Percentiles rank a stretch among this genome's conserved stretches.
These are phyloP conservation scores for Mrakia gelida DNA, from an alignment of 768 basidiomycete genomes.

Conservation along the genomic window DNA sequence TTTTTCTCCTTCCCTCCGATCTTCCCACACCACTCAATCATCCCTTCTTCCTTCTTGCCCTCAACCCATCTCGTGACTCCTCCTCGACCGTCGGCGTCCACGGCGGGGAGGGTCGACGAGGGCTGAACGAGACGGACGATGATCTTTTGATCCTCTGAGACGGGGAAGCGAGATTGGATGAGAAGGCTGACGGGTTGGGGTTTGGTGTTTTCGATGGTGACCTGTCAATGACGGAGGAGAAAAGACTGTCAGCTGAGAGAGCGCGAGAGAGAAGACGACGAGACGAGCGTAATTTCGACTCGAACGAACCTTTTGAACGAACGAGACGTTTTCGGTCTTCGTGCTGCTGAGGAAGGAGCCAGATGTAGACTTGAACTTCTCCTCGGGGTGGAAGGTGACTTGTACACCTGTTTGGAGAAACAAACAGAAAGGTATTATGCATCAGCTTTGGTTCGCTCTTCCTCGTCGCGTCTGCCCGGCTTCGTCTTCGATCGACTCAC, in stretches of 20 bases:
- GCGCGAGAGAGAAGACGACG: neutral
- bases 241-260: neutral
- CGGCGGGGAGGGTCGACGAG: neutral
- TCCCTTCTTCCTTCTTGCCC: neutral
- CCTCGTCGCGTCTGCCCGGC: neutral
- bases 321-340: constrained; percentile 22
- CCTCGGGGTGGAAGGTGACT: constrained; percentile 6
- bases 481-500: neutral
- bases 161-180: constrained; percentile 11
- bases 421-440: too few relatives aligned
- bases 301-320: constrained; percentile 10
- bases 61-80: neutral
- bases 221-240: neutral
- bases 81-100: neutral
- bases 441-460: too few relatives aligned
- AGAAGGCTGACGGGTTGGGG: neutral
- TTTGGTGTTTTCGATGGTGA: constrained; percentile 14
- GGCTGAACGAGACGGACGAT: neutral
- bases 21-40: constrained; percentile 6
- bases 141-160: constrained; percentile 12
- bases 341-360: neutral
- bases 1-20: neutral
- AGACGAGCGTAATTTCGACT: neutral
- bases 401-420: neutral
- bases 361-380: neutral